phyloP scores from a whole-genome alignment of 2,329 filamentous ascomycete genomes.

The Penicillium occitanis region DNA sequence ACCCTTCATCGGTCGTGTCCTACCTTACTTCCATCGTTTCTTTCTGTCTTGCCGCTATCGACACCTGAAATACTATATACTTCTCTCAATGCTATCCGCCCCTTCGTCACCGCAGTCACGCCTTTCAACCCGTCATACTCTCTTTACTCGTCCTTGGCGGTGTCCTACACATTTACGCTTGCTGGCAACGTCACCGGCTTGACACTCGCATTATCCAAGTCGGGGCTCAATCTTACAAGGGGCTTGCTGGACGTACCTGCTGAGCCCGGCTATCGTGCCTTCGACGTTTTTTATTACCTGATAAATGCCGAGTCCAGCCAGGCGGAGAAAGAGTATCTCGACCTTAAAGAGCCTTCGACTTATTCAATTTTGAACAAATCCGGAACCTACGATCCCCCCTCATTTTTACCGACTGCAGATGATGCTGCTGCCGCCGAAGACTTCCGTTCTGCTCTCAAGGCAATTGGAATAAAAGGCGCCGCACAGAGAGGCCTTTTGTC shows the following conservation, averaged over 20 bases:
- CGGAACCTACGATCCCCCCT: constrained; percentile 79
- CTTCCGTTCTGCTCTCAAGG: constrained; percentile 80
- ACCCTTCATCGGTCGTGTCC: constrained; percentile 87
- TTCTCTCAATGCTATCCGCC: constrained; percentile 75
- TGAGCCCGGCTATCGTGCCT: constrained; percentile 81
- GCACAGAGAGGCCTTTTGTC: constrained; percentile 81
- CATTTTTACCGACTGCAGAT: constrained; percentile 87
- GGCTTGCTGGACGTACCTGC: constrained; percentile 79
- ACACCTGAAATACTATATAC: constrained; percentile 74
- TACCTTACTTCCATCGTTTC: constrained; percentile 77
- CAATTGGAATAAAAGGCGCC: constrained; percentile 89
- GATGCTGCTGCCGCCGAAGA: constrained; percentile 92
- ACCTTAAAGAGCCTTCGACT: constrained; percentile 71
- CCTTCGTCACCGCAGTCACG: constrained; percentile 84
- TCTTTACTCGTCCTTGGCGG: constrained; percentile 75
- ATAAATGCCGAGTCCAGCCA: constrained; percentile 86
- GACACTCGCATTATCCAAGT: constrained; percentile 74
- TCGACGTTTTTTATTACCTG: constrained; percentile 97
- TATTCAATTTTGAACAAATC: constrained; percentile 81
- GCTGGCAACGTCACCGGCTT: constrained; percentile 75
- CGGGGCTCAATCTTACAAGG: constrained; percentile 78
- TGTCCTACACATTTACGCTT: constrained; percentile 78
- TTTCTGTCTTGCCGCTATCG: constrained; percentile 75
- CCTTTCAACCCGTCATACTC: constrained; percentile 84
- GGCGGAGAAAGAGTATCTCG: constrained; percentile 83